A percentile compares a stretch with the other conserved stretches of the same genome.
Conservation (phyloP, 148 eudicot species). For the Agrostemma githago region DNA sequence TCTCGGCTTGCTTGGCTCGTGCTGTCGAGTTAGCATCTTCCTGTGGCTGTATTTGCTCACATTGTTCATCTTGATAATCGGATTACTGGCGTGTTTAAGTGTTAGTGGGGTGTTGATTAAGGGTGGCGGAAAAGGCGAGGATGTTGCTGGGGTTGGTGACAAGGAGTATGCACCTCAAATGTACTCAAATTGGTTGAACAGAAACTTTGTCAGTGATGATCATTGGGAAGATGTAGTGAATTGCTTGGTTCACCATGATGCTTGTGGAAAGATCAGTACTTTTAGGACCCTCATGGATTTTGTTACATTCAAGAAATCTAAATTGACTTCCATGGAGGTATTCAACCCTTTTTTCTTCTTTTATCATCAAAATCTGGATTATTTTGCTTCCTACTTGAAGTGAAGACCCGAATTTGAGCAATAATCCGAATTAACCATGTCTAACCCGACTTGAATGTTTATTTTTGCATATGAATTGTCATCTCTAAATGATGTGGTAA, state of each 20-base stretch:
- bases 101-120: slow-evolving; percentile 32
- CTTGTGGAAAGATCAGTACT: slow-evolving; percentile 29
- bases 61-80: slow-evolving; percentile 22
- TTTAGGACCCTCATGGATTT: slow-evolving; percentile 30
- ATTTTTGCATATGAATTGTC: too few relatives aligned
- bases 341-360: background rate
- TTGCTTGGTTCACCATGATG: slow-evolving; percentile 36
- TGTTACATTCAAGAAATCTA: slow-evolving; percentile 18
- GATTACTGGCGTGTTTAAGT: slow-evolving; percentile 20
- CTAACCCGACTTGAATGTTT: too few relatives aligned
- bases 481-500: too few relatives aligned
- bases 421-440: too few relatives aligned
- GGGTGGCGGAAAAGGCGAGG: slow-evolving; percentile 14
- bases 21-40: slow-evolving; percentile 27
- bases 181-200: slow-evolving; percentile 35
- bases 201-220: slow-evolving; percentile 21
- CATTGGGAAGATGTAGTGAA: slow-evolving; percentile 32
- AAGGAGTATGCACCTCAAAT: slow-evolving; percentile 28
- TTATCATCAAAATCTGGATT: background rate
- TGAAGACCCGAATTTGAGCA: too few relatives aligned
- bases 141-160: slow-evolving; percentile 13
- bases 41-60: slow-evolving; percentile 31
- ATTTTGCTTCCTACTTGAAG: too few relatives aligned
- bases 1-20: slow-evolving; percentile 33
- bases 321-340: slow-evolving; percentile 41